A percentile compares a stretch with the other conserved stretches of the same genome.
Evolutionary conservation across 208 protist genomes (phyloP).

Genomic region (Herpetomonas muscarum): DNA sequence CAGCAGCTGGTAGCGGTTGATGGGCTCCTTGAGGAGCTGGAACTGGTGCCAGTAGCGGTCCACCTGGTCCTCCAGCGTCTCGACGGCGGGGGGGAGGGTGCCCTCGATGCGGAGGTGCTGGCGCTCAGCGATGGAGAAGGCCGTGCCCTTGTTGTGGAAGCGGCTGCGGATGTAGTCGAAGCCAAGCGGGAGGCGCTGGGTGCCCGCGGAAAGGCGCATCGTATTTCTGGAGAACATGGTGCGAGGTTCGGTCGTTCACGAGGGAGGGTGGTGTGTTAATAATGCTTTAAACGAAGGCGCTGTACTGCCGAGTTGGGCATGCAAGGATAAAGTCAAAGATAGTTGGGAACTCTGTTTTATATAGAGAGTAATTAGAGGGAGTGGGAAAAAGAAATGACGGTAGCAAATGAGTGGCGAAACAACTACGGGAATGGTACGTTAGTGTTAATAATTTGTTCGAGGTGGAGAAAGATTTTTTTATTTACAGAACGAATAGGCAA

Average conservation of each 20-base stretch:
- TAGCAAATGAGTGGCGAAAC: too few species aligned
- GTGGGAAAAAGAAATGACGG: not conserved
- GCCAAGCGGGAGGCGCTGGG: conserved; percentile 16
- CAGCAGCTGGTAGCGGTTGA: conserved; percentile 82
- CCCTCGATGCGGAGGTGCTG: conserved; percentile 60
- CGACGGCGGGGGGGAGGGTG: conserved; percentile 56
- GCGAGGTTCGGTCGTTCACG: not conserved
- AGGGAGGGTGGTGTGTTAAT: too few species aligned
- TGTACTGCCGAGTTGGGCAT: not conserved
- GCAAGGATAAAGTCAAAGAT: not conserved
- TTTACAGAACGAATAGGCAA: conserved; percentile 1
- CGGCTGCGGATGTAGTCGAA: conserved; percentile 18
- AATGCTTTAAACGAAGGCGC: too few species aligned
- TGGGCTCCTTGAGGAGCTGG: conserved; percentile 68
- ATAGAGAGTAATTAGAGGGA: not conserved
- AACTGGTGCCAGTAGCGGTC: conserved; percentile 65
- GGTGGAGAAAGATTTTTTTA: conserved; percentile 14
- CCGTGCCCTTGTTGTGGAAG: conserved; percentile 75
- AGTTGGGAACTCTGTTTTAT: not conserved
- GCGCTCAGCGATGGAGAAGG: conserved; percentile 78
- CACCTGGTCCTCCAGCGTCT: conserved; percentile 81
- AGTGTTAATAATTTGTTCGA: not conserved
- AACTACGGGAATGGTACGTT: too few species aligned
- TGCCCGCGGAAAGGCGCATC: conserved; percentile 22
- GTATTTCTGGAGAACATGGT: not conserved